Percentiles rank a stretch among this genome's conserved stretches.
phyloP scores from a whole-genome alignment of 805 yeast genomes.

The Blastobotrys mokoenaii region DNA sequence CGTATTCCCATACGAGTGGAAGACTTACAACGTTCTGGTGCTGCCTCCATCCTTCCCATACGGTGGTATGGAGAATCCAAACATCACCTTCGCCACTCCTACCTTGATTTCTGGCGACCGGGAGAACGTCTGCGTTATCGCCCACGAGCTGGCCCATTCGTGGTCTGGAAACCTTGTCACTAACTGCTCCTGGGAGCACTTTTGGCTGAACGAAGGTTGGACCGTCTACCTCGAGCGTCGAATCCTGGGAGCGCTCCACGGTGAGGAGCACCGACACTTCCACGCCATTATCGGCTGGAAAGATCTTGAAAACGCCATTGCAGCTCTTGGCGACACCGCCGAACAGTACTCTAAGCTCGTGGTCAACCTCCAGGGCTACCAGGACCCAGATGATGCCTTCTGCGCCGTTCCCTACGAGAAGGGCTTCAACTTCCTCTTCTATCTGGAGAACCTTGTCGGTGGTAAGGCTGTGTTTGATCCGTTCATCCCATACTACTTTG shows the following conservation, averaged over 20 bases:
- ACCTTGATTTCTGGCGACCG: conserved; percentile 79
- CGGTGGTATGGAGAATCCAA: conserved; percentile 95
- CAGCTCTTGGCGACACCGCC: conserved; percentile 48
- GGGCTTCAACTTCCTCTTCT: conserved; percentile 72
- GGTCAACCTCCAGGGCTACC: conserved; percentile 57
- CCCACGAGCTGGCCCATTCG: conserved; percentile 88
- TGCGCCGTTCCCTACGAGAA: conserved; percentile 86
- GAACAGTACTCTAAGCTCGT: conserved; percentile 48
- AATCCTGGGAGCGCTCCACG: conserved; percentile 69
- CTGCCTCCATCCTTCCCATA: conserved; percentile 74
- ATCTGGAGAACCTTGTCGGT: conserved; percentile 62
- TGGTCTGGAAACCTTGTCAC: conserved; percentile 92
- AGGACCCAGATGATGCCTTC: conserved; percentile 86
- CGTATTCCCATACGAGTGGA: conserved; percentile 79
- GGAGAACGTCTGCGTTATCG: conserved; percentile 80
- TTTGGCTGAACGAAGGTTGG: conserved; percentile 96
- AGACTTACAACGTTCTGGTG: conserved; percentile 68
- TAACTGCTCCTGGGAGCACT: conserved; percentile 86
- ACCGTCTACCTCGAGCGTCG: conserved; percentile 86
- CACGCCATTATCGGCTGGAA: conserved; percentile 85
- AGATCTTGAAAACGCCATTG: conserved; percentile 59
- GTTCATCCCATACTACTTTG: conserved; percentile 71
- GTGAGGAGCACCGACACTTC: conserved; percentile 70
- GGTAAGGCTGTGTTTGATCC: conserved; percentile 62
- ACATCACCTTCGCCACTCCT: conserved; percentile 84